Evolutionary conservation across 2,329 filamentous ascomycete species (phyloP).

Genomic region (Epichloe gansuensis): DNA sequence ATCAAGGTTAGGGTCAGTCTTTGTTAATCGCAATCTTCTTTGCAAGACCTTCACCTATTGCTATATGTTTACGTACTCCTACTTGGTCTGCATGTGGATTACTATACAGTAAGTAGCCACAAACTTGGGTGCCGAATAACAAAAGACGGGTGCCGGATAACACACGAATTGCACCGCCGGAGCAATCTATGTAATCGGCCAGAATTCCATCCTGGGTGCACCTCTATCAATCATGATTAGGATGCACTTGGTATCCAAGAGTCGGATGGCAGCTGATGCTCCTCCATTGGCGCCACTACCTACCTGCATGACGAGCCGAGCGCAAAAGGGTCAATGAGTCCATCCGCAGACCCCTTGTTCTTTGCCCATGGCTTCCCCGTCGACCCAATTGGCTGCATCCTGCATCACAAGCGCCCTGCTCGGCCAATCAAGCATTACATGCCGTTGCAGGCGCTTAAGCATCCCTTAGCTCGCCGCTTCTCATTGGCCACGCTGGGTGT

Average conservation of each 20-base stretch:
- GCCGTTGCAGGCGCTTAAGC: conserved; percentile 21
- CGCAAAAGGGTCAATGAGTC: background rate
- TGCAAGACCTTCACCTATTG: too few species aligned
- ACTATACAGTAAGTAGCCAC: too few species aligned
- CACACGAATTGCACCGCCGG: background rate
- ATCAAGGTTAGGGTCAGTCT: too few species aligned
- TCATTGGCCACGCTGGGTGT: conserved; percentile 15
- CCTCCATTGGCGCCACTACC: background rate
- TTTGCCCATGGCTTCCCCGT: background rate
- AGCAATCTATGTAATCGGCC: too few species aligned
- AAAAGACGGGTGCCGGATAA: too few species aligned
- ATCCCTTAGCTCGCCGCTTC: conserved; percentile 7
- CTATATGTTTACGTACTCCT: too few species aligned
- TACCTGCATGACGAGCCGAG: background rate
- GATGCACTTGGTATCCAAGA: background rate
- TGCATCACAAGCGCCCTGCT: conserved; percentile 8
- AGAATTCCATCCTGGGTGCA: too few species aligned
- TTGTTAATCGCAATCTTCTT: too few species aligned
- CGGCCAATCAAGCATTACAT: conserved; percentile 16
- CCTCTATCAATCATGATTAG: background rate
- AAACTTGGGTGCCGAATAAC: too few species aligned
- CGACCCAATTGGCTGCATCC: conserved; percentile 13
- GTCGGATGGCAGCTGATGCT: background rate
- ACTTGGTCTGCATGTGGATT: too few species aligned
- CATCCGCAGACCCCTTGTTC: too few species aligned